Conservation (phyloP, 306 rosid species). For the Cicer yamashitae region DNA sequence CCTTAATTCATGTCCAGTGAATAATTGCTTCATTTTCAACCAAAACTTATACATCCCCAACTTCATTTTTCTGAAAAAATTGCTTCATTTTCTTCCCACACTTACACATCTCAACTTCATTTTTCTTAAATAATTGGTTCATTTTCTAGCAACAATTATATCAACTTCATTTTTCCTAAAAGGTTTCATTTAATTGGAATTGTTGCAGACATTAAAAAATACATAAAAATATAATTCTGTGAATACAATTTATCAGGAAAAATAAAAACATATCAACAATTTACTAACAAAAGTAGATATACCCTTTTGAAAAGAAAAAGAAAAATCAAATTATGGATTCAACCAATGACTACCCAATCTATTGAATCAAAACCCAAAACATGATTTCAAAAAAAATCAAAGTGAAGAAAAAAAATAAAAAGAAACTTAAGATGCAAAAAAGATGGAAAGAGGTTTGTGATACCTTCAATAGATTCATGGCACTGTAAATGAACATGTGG, state of each 20-base stretch:
- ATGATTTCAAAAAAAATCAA: background rate
- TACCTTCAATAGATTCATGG: constrained; percentile 95
- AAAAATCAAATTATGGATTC: background rate
- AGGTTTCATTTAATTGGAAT: background rate
- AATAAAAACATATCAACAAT: background rate
- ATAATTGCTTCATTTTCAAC: constrained; percentile 1
- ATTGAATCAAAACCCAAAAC: constrained; percentile 12
- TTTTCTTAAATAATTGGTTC: background rate
- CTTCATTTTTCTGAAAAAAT: background rate
- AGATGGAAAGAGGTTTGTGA: background rate
- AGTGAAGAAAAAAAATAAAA: background rate
- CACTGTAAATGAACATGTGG: constrained; percentile 82
- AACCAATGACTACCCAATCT: background rate
- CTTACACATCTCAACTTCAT: background rate
- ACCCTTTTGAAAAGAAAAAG: background rate
- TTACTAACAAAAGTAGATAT: background rate
- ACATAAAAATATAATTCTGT: background rate
- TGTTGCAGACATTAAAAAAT: background rate
- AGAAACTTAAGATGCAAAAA: background rate
- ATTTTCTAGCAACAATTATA: background rate
- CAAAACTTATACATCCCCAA: background rate
- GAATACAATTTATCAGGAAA: background rate
- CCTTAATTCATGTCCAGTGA: constrained; percentile 18
- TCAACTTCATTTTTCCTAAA: background rate
- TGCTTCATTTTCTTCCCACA: background rate